Conservation (phyloP, 1,139 yeast species). For the Wickerhamomyces sp. region DNA sequence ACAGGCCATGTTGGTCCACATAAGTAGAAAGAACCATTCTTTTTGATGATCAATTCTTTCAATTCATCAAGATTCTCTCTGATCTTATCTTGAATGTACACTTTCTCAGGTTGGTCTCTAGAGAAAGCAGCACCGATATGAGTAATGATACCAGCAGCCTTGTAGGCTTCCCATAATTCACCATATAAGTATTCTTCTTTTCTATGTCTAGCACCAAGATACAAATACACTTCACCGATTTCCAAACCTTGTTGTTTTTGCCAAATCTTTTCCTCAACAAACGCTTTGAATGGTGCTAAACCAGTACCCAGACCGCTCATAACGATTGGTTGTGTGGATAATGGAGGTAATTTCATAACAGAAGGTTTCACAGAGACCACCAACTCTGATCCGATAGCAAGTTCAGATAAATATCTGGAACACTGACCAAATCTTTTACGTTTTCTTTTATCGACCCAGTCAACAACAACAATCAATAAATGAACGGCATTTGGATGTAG, state of each 20-base stretch:
- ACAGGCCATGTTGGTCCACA: slow-evolving; percentile 99
- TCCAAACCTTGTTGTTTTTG: slow-evolving; percentile 84
- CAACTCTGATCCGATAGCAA: slow-evolving; percentile 75
- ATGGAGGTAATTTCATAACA: slow-evolving; percentile 92
- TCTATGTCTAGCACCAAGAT: slow-evolving; percentile 93
- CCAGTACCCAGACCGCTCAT: slow-evolving; percentile 99
- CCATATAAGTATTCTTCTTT: slow-evolving; percentile 95
- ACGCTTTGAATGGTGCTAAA: slow-evolving; percentile 97
- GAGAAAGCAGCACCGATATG: slow-evolving; percentile 98
- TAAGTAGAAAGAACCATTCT: slow-evolving; percentile 87
- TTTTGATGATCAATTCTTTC: slow-evolving; percentile 71
- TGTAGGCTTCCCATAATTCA: slow-evolving; percentile 95
- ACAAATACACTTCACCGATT: slow-evolving; percentile 86
- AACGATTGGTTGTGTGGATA: slow-evolving; percentile 82
- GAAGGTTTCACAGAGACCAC: slow-evolving; percentile 96
- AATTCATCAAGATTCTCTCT: slow-evolving; percentile 69
- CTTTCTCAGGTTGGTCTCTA: slow-evolving; percentile 93
- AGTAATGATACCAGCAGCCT: slow-evolving; percentile 86
- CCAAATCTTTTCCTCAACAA: slow-evolving; percentile 92
- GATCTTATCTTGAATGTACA: slow-evolving; percentile 92
- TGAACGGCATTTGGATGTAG: slow-evolving; percentile 90
- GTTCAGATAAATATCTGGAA: slow-evolving; percentile 82
- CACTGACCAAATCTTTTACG: slow-evolving; percentile 91
- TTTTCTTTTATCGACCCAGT: slow-evolving; percentile 88
- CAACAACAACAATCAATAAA: slow-evolving; percentile 89